These are phyloP conservation scores for bread wheat (Triticum aestivum) DNA, from an alignment of 176 grass and related monocot species.

Conservation along the genomic window DNA sequence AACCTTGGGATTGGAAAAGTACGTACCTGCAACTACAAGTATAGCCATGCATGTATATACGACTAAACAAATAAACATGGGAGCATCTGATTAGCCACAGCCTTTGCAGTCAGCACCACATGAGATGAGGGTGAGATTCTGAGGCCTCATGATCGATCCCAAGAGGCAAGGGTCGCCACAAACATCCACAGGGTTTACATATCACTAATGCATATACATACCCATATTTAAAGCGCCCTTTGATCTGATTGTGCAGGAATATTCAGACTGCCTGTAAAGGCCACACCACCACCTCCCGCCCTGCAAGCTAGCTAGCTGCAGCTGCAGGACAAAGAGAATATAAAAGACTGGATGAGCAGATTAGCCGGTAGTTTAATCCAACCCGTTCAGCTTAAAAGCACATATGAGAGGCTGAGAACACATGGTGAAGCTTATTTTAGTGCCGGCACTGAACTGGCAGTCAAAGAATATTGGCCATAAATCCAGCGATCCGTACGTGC, in stretches of 20 bases:
- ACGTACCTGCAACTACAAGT: background rate
- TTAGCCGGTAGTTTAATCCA: background rate
- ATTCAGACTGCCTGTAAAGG: conserved; percentile 5
- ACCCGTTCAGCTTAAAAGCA: background rate
- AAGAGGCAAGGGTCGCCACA: background rate
- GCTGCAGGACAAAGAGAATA: background rate
- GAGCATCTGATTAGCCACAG: conserved; percentile 34
- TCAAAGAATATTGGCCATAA: conserved; percentile 12
- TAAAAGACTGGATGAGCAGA: background rate
- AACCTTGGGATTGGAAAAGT: background rate
- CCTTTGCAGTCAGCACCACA: conserved; percentile 23
- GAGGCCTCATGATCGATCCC: background rate
- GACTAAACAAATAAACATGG: conserved; percentile 22
- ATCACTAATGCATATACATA: background rate
- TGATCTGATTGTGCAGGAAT: background rate
- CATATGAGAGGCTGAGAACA: background rate
- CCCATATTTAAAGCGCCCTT: background rate
- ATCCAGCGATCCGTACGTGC: background rate
- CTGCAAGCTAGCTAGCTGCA: background rate
- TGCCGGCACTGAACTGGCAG: conserved; percentile 20
- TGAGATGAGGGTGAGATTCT: conserved; percentile 9
- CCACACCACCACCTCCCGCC: no score
- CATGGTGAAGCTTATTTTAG: background rate
- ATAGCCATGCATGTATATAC: background rate
- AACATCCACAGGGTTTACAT: background rate